A percentile compares a stretch with the other conserved stretches of the same genome.
phyloP scores from a whole-genome alignment of 1,139 yeast species.

The Eremothecium sinecaudum region DNA sequence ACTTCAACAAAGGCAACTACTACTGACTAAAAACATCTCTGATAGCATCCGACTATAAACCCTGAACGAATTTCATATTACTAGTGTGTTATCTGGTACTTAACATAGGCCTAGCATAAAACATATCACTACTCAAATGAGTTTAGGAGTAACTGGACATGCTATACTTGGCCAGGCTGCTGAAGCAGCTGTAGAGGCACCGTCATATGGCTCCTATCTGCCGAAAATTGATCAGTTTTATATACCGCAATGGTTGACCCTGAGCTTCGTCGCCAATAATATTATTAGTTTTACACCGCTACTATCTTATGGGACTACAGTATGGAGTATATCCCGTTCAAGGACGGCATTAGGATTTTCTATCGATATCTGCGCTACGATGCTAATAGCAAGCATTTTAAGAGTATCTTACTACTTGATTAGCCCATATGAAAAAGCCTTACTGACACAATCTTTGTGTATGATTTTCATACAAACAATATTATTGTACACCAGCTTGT shows the following conservation, averaged over 20 bases:
- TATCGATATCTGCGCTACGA: conserved; percentile 81
- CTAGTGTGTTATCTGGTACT: no score
- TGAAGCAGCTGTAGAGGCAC: conserved; percentile 2
- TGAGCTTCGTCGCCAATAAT: conserved; percentile 34
- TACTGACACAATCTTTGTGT: conserved; percentile 64
- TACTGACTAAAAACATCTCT: no score
- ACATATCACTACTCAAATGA: no score
- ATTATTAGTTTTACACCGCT: conserved; percentile 66
- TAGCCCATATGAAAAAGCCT: conserved; percentile 67
- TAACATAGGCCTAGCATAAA: no score
- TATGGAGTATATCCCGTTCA: conserved; percentile 53
- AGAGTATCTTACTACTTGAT: conserved; percentile 69
- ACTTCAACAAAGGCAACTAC: no score
- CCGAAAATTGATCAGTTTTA: conserved; percentile 35
- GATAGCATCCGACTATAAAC: no score
- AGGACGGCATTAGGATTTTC: conserved; percentile 72
- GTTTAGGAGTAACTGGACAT: not conserved
- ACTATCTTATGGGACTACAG: conserved; percentile 78
- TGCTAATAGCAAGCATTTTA: conserved; percentile 68
- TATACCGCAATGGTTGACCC: conserved; percentile 38
- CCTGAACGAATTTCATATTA: no score
- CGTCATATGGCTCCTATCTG: conserved; percentile 19
- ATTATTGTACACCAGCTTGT: conserved; percentile 52
- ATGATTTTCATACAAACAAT: conserved; percentile 70
- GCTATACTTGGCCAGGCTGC: conserved; percentile 5